Conservation (phyloP, 768 basidiomycete species). For the Galerina marginata region DNA sequence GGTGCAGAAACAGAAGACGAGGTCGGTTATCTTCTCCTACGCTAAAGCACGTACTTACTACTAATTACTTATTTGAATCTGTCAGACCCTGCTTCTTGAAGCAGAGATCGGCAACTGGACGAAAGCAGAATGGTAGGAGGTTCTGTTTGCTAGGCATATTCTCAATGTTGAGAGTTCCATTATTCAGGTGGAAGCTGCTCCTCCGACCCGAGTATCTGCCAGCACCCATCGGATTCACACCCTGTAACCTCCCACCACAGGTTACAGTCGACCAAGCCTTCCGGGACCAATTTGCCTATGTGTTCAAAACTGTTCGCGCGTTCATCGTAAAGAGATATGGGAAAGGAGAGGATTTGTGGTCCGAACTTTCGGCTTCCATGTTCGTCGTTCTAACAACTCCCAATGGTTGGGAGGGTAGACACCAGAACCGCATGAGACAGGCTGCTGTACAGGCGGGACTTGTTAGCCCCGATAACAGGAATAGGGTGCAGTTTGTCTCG, state of each 20-base stretch:
- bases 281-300: constrained; percentile 29
- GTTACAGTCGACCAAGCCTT: constrained; percentile 27
- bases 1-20: constrained; percentile 26
- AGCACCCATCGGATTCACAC: constrained; percentile 7
- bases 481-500: constrained; percentile 27
- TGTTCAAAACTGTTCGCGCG: constrained; percentile 21
- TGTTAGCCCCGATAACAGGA: constrained; percentile 8
- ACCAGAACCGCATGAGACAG: constrained; percentile 25
- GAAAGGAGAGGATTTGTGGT: constrained; percentile 16
- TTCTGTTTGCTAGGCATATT: not conserved
- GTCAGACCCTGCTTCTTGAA: constrained; percentile 8
- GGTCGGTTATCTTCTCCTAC: constrained; percentile 6
- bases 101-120: constrained; percentile 17
- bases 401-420: constrained; percentile 30
- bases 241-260: constrained; percentile 20
- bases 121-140: constrained; percentile 27
- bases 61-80: not conserved
- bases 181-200: constrained; percentile 30
- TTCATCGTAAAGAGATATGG: constrained; percentile 21
- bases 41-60: no score
- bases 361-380: constrained; percentile 19
- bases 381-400: constrained; percentile 28
- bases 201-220: constrained; percentile 25
- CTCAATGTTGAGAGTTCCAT: not conserved
- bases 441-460: constrained; percentile 30